A percentile compares a stretch with the other conserved stretches of the same genome.
These are phyloP conservation scores for Rhizoclosmatium sp. DNA, from an alignment of 192 early-diverging fungal genomes.

Conservation along the genomic window DNA sequence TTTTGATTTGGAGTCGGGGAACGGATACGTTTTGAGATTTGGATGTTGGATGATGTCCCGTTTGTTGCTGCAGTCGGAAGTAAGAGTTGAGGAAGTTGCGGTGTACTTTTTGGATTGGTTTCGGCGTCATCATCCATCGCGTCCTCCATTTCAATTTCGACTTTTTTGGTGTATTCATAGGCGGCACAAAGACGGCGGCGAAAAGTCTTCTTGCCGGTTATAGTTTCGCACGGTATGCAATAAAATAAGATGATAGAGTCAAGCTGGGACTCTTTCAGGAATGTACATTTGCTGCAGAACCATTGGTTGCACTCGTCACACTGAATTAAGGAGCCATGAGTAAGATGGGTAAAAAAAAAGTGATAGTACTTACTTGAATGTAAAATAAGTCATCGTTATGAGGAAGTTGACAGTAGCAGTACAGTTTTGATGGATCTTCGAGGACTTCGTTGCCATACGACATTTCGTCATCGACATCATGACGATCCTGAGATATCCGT, in stretches of 20 bases:
- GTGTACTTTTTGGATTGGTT: not conserved
- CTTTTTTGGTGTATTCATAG: slow-evolving; percentile 26
- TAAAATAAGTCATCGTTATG: slow-evolving; percentile 24
- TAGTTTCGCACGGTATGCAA: slow-evolving; percentile 27
- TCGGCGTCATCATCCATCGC: slow-evolving; percentile 1
- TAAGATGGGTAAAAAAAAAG: not conserved
- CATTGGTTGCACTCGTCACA: slow-evolving; percentile 39
- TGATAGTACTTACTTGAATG: slow-evolving; percentile 23
- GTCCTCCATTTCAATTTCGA: slow-evolving; percentile 25
- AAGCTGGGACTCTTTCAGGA: slow-evolving; percentile 32
- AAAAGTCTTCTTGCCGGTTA: slow-evolving; percentile 30
- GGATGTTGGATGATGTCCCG: not conserved
- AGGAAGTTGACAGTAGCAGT: slow-evolving; percentile 33
- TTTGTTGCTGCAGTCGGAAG: not conserved
- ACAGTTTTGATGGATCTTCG: slow-evolving; percentile 27
- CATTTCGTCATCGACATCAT: not conserved
- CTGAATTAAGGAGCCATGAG: not conserved
- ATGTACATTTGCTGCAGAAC: slow-evolving; percentile 28
- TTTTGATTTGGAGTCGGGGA: not conserved
- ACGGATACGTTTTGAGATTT: too few species aligned
- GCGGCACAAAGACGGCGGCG: slow-evolving; percentile 23
- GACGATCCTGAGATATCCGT: not conserved
- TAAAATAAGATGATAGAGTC: slow-evolving; percentile 34
- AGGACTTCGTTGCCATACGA: not conserved
- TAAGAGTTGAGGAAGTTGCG: not conserved